Evolutionary conservation across 2,329 filamentous ascomycete genomes (phyloP), one percentile per base, ranked within the genome.

Genomic region (Ophiostoma quercus): DNA sequence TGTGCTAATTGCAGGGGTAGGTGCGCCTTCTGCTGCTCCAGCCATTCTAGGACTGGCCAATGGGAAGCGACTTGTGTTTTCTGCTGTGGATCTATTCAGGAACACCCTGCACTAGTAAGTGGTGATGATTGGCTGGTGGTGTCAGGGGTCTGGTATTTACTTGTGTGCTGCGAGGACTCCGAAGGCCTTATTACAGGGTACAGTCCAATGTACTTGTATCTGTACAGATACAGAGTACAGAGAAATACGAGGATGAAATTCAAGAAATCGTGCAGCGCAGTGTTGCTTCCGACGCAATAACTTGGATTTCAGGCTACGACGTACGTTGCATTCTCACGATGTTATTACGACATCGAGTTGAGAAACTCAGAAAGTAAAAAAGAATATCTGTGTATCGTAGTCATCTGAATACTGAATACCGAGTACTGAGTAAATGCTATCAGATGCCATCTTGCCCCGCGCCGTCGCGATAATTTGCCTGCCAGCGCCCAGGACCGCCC

Each of bases 301-400:
- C 47, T 51, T 51, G 47, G 19, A 51, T 51, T 51, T 22, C 47
- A 51, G 9, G 11, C 39, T 9, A 41, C 39, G 39, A 41, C 39
- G 51, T 25, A 62, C 12, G 57, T 62, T 62, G 57, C 57, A 62
- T 62, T 34, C 25, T 47, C 43, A 47, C 43, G 43, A 19, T n/a
- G 6, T n/a, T 8, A n/a, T 41, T 41, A 57, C 22, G 22, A 22
- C n/a, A 22, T 57, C 51, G 25, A 57, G 14, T 47, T 57, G 22
- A 57, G n/a, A 54, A 22, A 25, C 22, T 6, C 8, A 2, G n/a
- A n/a, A n/a, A n/a, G n/a, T n/a, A n/a, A n/a, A n/a, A n/a, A n/a
- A n/a, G n/a, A n/a, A n/a, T n/a, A n/a, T n/a, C n/a, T n/a, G n/a
- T n/a, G n/a, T n/a, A n/a, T n/a, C n/a, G n/a, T 54, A 8, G 5